Base-by-base conservation (phyloP, 176 grass and related monocot genomes). In the Avena eriantha region DNA sequence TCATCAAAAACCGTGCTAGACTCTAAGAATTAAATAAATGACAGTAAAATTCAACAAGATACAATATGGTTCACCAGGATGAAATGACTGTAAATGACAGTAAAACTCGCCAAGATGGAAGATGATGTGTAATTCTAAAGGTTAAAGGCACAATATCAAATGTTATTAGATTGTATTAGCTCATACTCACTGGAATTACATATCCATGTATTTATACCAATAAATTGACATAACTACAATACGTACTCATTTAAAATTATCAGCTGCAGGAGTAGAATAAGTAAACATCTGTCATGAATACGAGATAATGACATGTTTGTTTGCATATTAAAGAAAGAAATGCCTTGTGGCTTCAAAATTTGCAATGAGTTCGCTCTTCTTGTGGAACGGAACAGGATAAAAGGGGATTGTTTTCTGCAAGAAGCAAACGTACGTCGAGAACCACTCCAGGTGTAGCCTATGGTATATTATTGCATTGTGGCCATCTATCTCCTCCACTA, bases 401-500 rank as follows among this genome's bases (percentile, higher is more conserved):
- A 21, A 67, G 57, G 55, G 74, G 3, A 31, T 64, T 48, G 10
- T 48, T 79, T 77, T 47, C 31, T 85, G 50, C 24, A 85, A 79
- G 60, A 91, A 14, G 59, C 34, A 74, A 74, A 90, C 85, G 73
- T 98, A 98, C 95, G 88, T 88, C 69, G 93, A 88, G 60, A 81
- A 95, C 95, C 95, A 98, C 86, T 93, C 89, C 80, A 93, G 85
- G 57, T 98, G 93, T 60, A 98, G 93, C 83, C 95, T 94, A 92
- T 98, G 95, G 69, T 98, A 90, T 31, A 98, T 53, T 83, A 98
- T 95, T 63, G 95, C 93, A 77, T 91, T 98, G 86, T 98, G 95
- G 77, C 95, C 95, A 90, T 98, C 95, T 5, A 98, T 89, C 86
- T 98, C 95, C 71, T 98, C 89, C 11, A 98, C 95, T 49, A 98